phyloP scores from a whole-genome alignment of 2,329 filamentous ascomycete genomes.

The Ascochyta lentis region DNA sequence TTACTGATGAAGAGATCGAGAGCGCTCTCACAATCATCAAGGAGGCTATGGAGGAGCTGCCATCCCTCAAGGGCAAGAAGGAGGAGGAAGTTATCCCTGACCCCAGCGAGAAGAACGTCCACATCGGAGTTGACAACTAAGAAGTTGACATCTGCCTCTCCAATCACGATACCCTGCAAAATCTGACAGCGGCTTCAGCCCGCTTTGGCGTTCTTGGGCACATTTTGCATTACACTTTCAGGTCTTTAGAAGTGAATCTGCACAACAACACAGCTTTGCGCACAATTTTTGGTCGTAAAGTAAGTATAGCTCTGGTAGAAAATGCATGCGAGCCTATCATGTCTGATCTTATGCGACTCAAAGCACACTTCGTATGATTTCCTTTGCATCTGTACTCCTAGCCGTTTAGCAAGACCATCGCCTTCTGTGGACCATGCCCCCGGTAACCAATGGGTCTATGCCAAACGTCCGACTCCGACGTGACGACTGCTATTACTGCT shows the following conservation, averaged over 20 bases:
- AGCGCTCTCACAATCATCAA: conserved; percentile 80
- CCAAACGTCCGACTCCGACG: not conserved
- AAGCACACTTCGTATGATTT: not conserved
- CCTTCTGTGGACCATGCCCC: not conserved
- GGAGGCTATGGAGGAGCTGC: conserved; percentile 81
- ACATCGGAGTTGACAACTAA: conserved; percentile 65
- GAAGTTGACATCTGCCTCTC: not conserved
- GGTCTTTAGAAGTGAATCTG: conserved; percentile 1
- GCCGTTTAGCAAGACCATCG: no score
- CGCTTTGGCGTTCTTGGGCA: conserved; percentile 17
- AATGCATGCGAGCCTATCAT: not conserved
- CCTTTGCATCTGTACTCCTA: not conserved
- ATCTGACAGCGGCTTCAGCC: conserved; percentile 7
- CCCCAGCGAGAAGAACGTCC: conserved; percentile 65
- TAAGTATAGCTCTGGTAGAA: not conserved
- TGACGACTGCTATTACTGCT: not conserved
- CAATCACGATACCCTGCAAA: conserved; percentile 25
- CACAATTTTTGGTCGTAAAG: not conserved
- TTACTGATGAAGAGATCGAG: conserved; percentile 84
- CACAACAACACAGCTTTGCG: conserved; percentile 2
- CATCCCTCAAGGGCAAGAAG: conserved; percentile 65
- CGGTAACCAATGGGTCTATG: not conserved
- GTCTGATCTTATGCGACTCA: no score
- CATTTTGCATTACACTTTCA: not conserved
- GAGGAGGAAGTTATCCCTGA: conserved; percentile 61